Conservation (phyloP, 2,329 filamentous ascomycete genomes). For the Aureobasidium sp. region DNA sequence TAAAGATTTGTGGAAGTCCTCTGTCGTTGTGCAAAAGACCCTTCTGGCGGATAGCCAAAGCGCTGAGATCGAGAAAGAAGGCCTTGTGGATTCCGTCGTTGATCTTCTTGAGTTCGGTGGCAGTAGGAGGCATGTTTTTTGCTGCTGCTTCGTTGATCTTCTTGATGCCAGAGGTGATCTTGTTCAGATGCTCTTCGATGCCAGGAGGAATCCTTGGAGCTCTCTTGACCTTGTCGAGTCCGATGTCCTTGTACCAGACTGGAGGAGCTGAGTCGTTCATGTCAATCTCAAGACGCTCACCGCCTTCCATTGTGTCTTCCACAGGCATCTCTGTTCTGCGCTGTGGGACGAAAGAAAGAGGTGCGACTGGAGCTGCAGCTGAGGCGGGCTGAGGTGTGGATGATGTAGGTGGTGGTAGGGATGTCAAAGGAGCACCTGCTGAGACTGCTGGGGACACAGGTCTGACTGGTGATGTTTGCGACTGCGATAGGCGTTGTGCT, state of each 20-base stretch:
- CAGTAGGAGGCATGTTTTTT: background rate
- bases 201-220: background rate
- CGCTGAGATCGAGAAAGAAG: conserved; percentile 31
- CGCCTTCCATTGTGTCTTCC: background rate
- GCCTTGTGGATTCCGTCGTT: conserved; percentile 34
- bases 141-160: background rate
- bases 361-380: background rate
- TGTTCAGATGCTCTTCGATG: background rate
- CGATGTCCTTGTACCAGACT: background rate
- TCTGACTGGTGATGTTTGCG: background rate
- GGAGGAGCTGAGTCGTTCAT: background rate
- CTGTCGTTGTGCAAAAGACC: conserved; percentile 30
- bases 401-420: background rate
- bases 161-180: background rate
- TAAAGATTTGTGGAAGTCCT: conserved; percentile 39
- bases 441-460: background rate
- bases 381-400: background rate
- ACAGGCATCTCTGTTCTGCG: background rate
- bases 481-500: background rate
- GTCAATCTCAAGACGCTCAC: background rate
- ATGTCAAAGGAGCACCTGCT: background rate
- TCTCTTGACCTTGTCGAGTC: background rate
- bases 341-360: background rate
- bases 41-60: conserved; percentile 28
- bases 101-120: conserved; percentile 25